Base-by-base conservation (phyloP, 768 basidiomycete species). In the Cystobasidium tubakii region DNA sequence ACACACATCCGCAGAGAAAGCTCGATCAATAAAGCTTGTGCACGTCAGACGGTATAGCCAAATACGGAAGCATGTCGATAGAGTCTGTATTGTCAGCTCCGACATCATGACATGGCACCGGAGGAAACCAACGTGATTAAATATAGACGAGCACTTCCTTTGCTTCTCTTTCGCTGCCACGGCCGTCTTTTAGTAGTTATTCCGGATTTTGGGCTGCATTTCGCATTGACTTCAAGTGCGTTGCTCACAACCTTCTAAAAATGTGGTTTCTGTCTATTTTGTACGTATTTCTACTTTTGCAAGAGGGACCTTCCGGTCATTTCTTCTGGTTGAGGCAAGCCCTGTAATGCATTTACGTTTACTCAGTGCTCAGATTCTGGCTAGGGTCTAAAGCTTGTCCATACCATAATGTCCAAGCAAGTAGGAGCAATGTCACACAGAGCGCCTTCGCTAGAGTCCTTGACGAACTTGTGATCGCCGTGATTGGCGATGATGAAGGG, bases 341-440 rank as follows among this genome's bases (percentile, higher is more conserved):
- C 78, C 66, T 67, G 66, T 15, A 17, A 27, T 13, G 53, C 21
- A 42, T 62, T 12, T 42, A 25, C 6, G 29, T 55, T 4, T 55
- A 31, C 9, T n/a, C 27, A n/a, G 27, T 36, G 34, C 12, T 6
- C 15, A n/a, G 10, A 36, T 31, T 23, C 62, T 4, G 21, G 9
- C 62, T 34, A n/a, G 4, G 4, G 12, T 63, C 27, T 3, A 3
- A 34, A 36, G 62, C n/a, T 39, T 39, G 15, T 39, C 39, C 66
- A 4, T n/a, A 67, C 66, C 85, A 95, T 82, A 44, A 95, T 81
- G 75, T 86, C 90, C 77, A 96, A 83, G 36, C 92, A 83, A 0
- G 93, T 95, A 43, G 92, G 93, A 10, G 93, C 92, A 66, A 95
- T 91, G 81, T 95, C 92, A 76, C 89, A 90, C 77, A 94, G 81